Percentiles rank a stretch among this genome's conserved stretches.
These are phyloP conservation scores for Tetrapisispora taiwanensis DNA, from an alignment of 805 yeast species.

Conservation along the genomic window DNA sequence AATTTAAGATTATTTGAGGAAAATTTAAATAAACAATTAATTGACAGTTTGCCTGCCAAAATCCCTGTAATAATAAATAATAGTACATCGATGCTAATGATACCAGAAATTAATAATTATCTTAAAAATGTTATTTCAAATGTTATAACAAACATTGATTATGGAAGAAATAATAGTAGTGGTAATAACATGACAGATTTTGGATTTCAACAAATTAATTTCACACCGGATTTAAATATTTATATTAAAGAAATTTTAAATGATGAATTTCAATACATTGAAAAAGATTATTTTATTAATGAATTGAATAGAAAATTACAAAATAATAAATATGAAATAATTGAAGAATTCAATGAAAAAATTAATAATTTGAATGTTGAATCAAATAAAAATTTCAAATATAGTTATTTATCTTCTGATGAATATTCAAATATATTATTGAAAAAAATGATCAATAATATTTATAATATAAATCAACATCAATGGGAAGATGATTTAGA, in stretches of 20 bases:
- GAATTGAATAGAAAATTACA: conserved; percentile 22
- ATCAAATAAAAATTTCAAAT: not conserved
- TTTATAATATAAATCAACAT: conserved; percentile 26
- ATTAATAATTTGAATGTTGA: conserved; percentile 2
- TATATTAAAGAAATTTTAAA: conserved; percentile 26
- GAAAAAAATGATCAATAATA: conserved; percentile 20
- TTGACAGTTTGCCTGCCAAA: conserved; percentile 19
- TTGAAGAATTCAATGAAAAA: conserved; percentile 16
- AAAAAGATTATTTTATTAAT: conserved; percentile 18
- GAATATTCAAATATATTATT: conserved; percentile 16
- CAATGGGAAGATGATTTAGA: conserved; percentile 30
- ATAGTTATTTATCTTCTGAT: not conserved
- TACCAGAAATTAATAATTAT: conserved; percentile 25
- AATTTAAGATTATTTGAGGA: conserved; percentile 20
- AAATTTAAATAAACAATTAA: conserved; percentile 12
- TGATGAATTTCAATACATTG: conserved; percentile 24
- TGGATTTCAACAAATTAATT: conserved; percentile 1
- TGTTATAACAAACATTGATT: conserved; percentile 10
- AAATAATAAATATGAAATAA: conserved; percentile 19
- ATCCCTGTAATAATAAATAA: conserved; percentile 24
- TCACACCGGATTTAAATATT: conserved; percentile 13
- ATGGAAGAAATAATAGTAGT: not conserved
- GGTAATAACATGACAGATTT: not conserved
- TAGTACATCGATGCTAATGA: conserved; percentile 17
- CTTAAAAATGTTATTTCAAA: conserved; percentile 7